Percentiles rank a stretch among this genome's conserved stretches.
These are phyloP conservation scores for Beauveria bassiana DNA, from an alignment of 2,329 filamentous ascomycete genomes.

Conservation along the genomic window DNA sequence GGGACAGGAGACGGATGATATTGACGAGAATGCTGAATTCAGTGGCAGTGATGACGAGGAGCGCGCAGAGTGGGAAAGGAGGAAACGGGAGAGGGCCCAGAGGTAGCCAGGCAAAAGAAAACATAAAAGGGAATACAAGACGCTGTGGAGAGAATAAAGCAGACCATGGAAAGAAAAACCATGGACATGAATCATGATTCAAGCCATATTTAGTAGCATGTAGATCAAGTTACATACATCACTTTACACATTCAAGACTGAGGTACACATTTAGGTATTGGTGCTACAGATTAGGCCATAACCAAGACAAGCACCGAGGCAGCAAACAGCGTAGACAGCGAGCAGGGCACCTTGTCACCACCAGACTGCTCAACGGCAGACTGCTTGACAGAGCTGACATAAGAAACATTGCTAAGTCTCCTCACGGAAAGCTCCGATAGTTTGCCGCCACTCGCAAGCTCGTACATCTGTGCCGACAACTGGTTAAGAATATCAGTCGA, in stretches of 20 bases:
- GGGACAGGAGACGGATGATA: constrained; percentile 30
- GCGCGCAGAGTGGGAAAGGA: constrained; percentile 52
- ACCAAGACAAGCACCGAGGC: neutral
- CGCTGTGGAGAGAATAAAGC: neutral
- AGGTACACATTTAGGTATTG: neutral
- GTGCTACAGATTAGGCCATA: constrained; percentile 3
- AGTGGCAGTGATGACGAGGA: constrained; percentile 59
- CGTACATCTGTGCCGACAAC: constrained; percentile 40
- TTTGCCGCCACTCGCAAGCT: constrained; percentile 35
- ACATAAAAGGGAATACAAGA: neutral
- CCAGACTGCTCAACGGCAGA: neutral
- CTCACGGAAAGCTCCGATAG: constrained; percentile 26
- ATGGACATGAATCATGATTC: constrained; percentile 1
- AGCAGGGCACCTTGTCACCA: neutral
- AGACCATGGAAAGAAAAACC: neutral
- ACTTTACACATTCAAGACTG: neutral
- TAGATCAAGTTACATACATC: neutral
- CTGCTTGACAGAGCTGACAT: constrained; percentile 24
- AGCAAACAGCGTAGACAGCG: neutral
- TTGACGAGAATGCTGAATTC: constrained; percentile 52
- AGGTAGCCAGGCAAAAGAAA: constrained; percentile 14
- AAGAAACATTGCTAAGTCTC: constrained; percentile 26
- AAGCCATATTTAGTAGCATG: neutral
- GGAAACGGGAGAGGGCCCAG: constrained; percentile 32
- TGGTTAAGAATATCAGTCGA: constrained; percentile 52